These are phyloP conservation scores for Podospora tetraspora DNA, from an alignment of 495 filamentous ascomycete genomes.

Conservation along the genomic window DNA sequence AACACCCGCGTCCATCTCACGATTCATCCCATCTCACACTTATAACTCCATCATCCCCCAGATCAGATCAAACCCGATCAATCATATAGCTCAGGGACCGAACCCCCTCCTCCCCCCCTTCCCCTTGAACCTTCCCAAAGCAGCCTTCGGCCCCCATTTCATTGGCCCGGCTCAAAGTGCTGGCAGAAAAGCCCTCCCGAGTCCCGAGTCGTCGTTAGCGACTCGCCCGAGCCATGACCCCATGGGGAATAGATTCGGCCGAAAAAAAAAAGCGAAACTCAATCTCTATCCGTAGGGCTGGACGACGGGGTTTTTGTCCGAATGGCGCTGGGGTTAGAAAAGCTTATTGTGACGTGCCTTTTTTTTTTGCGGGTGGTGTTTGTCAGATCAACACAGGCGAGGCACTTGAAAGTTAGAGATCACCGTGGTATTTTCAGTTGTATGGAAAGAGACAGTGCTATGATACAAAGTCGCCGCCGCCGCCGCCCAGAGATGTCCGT, in stretches of 20 bases:
- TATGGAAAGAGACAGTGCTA: conserved; percentile 3
- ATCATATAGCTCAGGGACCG: not conserved
- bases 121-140: conserved; percentile 3
- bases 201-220: too few species aligned
- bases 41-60: too few species aligned
- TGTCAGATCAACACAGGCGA: not conserved
- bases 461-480: conserved; percentile 6
- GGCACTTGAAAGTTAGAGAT: not conserved
- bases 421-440: conserved; percentile 1
- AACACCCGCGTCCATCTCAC: not conserved
- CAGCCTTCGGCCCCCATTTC: not conserved
- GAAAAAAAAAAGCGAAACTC: not conserved
- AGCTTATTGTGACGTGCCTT: not conserved
- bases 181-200: not conserved
- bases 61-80: not conserved
- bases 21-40: not conserved
- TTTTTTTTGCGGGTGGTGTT: not conserved
- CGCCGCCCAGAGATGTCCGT: not conserved
- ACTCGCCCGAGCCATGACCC: not conserved
- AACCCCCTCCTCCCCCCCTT: too few species aligned
- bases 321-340: not conserved
- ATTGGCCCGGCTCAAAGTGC: conserved; percentile 1
- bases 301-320: not conserved
- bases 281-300: not conserved
- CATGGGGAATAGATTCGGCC: not conserved